Base-by-base conservation (phyloP, 306 rosid species). In the Fragaria vesca region DNA sequence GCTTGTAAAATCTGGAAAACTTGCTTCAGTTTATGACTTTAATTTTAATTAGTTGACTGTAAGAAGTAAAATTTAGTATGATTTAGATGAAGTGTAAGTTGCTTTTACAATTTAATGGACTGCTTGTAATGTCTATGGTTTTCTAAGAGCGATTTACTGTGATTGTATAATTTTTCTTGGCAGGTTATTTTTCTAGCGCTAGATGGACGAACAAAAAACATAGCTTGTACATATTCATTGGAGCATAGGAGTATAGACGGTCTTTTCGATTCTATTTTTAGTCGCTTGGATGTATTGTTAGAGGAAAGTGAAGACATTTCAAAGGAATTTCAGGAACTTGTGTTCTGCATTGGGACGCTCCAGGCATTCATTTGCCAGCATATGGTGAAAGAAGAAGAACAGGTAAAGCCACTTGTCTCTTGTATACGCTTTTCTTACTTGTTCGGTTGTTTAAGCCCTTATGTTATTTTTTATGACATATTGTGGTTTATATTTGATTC, bases 371-470 rank as follows among this genome's bases (percentile, higher is more conserved):
- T 80, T 66, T 87, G 73, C 86, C 93, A 87, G 68, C 96, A 92
- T 81, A 92, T 95, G 97, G 80, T 85, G 63, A 95, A 95, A 85
- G 98, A 92, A 88, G 98, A 95, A 93, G 78, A 92, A 75, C 98
- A 95, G 93, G 98, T 85, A 36, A 58, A 58, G 55, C 20, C 17
- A 30, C 30, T 62, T 7, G 1, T n/a, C 26, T 12, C 4, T 57
- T 8, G 30, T 57, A 20, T 7, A n/a, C n/a, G 9, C 26, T 8
- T n/a, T 24, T 58, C 1, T 42, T 42, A 42, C 10, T 42, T 6
- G 10, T 42, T 42, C 10, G 45, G 45, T 42, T 42, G 45, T 42
- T 42, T 42, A 42, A 42, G 45, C 9, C 45, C 45, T 42, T 42
- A 42, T 8, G 66, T 32, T 54, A 9, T 66, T 20, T 66, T 42